Evolutionary conservation across 208 protist genomes (phyloP), one percentile per base, ranked within the genome.

Genomic region (Leishmania mexicana): DNA sequence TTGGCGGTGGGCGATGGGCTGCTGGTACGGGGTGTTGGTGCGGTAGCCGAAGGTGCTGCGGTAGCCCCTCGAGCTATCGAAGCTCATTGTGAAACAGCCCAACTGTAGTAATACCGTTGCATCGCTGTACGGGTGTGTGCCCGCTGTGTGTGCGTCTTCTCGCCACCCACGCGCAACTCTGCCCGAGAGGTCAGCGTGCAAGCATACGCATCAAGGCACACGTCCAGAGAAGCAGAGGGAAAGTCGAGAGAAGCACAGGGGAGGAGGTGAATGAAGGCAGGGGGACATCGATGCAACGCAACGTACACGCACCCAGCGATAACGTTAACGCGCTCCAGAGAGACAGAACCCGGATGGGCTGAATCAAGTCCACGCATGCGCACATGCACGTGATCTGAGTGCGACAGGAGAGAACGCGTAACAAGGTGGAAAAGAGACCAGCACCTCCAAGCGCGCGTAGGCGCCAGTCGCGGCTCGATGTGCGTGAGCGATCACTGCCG

Each of bases 1-100:
- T 15, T 86, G 86, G 11, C 90, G 90, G 49, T 83, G 87, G 40
- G 87, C 83, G 13, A 90, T 67, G n/a, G 94, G 94, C 42, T 93
- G 84, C 38, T 81, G 64, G 68, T 91, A 93, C 38, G 89, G 84
- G 8, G 86, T 91, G 1, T 78, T 71, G 24, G 84, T 88, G 72
- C 87, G 85, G 53, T 78, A 68, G 35, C 72, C 53, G 53, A 65
- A 85, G 38, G 60, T 81, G 77, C 73, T 79, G 70, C 76, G 76
- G 45, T 85, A 85, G 58, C 58, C 77, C 0, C 71, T 35, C 31
- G 62, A 67, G 64, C 58, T 64, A 75, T 81, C 82, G 77, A 75
- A 79, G 72, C 58, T 81, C 82, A 85, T 85, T 28, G 7, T 28
- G 35, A 76, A 35, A 73, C 17, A 53, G 11, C 21, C 31, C 4